A percentile compares a stretch with the other conserved stretches of the same genome.
These are phyloP conservation scores for Trametes punicea DNA, from an alignment of 768 basidiomycete species.

Conservation along the genomic window DNA sequence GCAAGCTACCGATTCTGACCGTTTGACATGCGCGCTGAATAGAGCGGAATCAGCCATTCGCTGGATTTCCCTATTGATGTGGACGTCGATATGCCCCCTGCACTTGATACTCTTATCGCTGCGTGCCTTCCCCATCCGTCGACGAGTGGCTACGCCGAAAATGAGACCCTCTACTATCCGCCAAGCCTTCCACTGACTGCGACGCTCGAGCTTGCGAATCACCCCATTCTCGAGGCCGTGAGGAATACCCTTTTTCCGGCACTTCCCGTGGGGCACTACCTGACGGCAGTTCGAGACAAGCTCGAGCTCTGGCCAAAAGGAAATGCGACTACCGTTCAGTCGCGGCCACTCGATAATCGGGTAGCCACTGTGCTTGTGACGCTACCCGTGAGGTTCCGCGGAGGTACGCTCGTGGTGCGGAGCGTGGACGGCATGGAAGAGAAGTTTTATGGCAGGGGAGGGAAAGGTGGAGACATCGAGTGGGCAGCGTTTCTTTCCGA, in stretches of 20 bases:
- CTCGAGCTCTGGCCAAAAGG: conserved; percentile 67
- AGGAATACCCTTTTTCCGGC: conserved; percentile 69
- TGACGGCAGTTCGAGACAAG: conserved; percentile 64
- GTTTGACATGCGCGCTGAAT: neutral
- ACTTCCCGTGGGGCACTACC: conserved; percentile 64
- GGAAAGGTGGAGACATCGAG: conserved; percentile 65
- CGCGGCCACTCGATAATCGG: conserved; percentile 59
- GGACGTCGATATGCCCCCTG: conserved; percentile 69
- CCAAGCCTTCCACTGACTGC: conserved; percentile 67
- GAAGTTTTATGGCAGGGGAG: conserved; percentile 57
- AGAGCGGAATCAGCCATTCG: conserved; percentile 79
- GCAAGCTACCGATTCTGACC: neutral
- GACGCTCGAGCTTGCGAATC: conserved; percentile 76
- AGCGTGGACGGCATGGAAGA: conserved; percentile 56
- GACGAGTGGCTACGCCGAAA: conserved; percentile 35
- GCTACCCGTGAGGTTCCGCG: conserved; percentile 70
- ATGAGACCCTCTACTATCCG: conserved; percentile 71
- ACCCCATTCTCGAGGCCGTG: conserved; percentile 77
- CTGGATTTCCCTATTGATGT: conserved; percentile 81
- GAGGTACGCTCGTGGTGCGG: conserved; percentile 60
- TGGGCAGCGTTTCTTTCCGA: conserved; percentile 77
- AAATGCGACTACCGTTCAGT: conserved; percentile 54
- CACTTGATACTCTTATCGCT: conserved; percentile 74
- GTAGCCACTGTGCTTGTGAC: conserved; percentile 72
- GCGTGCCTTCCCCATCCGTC: conserved; percentile 59